phyloP scores from a whole-genome alignment of 331 rosid genomes.

The Malus hybrid region DNA sequence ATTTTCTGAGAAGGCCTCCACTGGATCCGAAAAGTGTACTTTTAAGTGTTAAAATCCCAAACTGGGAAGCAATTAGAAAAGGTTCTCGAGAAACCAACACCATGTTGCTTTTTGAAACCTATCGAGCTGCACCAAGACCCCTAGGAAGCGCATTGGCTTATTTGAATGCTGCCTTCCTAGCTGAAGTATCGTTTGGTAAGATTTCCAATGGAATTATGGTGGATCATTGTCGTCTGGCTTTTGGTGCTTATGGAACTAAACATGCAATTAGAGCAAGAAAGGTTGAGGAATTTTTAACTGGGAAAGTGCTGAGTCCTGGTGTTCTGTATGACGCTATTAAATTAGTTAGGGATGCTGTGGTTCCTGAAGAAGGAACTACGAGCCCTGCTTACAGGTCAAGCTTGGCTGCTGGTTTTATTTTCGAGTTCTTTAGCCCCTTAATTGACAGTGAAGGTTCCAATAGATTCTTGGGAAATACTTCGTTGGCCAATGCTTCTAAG shows the following conservation, averaged over 20 bases:
- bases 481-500: slow-evolving; percentile 6
- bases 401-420: slow-evolving; percentile 67
- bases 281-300: slow-evolving; percentile 52
- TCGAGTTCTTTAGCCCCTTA: slow-evolving; percentile 56
- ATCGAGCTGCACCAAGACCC: slow-evolving; percentile 50
- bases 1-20: slow-evolving; percentile 65
- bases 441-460: slow-evolving; percentile 24
- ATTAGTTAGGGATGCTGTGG: slow-evolving; percentile 35
- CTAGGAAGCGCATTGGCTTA: slow-evolving; percentile 71
- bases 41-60: slow-evolving; percentile 60
- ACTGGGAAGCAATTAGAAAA: slow-evolving; percentile 23
- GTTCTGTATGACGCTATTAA: slow-evolving; percentile 51
- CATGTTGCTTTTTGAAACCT: slow-evolving; percentile 54
- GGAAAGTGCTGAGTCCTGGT: slow-evolving; percentile 42
- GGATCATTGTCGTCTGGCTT: slow-evolving; percentile 52
- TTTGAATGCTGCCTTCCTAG: slow-evolving; percentile 77
- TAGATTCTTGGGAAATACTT: slow-evolving; percentile 3
- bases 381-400: slow-evolving; percentile 57
- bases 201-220: slow-evolving; percentile 34
- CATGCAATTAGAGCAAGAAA: slow-evolving; percentile 71
- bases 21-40: slow-evolving; percentile 43
- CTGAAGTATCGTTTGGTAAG: slow-evolving; percentile 38
- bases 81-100: slow-evolving; percentile 19
- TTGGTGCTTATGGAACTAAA: slow-evolving; percentile 61
- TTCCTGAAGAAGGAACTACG: slow-evolving; percentile 48